Percentiles rank a stretch among this genome's conserved stretches.
phyloP scores from a whole-genome alignment of 1,139 yeast species.

The Geotrichum carabidarum region DNA sequence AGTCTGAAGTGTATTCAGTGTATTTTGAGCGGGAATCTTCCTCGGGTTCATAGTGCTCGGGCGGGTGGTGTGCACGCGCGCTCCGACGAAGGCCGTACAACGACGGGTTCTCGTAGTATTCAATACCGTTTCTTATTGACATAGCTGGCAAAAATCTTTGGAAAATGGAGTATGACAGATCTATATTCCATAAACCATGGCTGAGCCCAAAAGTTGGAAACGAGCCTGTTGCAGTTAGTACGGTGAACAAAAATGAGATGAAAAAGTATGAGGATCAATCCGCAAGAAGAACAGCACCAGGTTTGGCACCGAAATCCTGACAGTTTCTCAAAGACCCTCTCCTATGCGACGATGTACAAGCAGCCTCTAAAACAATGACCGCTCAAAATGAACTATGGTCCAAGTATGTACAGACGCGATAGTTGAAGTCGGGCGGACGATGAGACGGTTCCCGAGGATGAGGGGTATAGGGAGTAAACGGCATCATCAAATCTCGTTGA shows the following conservation, averaged over 20 bases:
- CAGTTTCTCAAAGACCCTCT: no score
- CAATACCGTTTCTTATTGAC: conserved; percentile 12
- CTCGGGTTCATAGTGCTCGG: conserved; percentile 45
- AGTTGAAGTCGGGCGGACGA: no score
- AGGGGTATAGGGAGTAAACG: no score
- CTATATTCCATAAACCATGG: background rate
- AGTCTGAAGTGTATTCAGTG: conserved; percentile 11
- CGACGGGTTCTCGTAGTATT: conserved; percentile 56
- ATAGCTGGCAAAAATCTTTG: background rate
- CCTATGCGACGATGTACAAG: no score
- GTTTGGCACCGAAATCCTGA: no score
- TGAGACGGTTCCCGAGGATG: no score
- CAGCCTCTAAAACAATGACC: no score
- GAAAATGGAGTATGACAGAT: background rate
- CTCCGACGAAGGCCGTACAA: conserved; percentile 88
- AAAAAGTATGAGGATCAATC: no score
- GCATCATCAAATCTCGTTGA: no score
- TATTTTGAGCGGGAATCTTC: conserved; percentile 28
- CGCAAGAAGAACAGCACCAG: no score
- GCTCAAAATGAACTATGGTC: no score
- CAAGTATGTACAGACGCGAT: no score
- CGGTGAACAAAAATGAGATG: background rate
- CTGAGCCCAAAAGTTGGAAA: background rate
- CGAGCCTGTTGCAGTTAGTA: background rate
- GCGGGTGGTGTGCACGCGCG: conserved; percentile 57